Conservation (phyloP, 1,284 basidiomycete genomes). For the Moesziomyces globuligerus region DNA sequence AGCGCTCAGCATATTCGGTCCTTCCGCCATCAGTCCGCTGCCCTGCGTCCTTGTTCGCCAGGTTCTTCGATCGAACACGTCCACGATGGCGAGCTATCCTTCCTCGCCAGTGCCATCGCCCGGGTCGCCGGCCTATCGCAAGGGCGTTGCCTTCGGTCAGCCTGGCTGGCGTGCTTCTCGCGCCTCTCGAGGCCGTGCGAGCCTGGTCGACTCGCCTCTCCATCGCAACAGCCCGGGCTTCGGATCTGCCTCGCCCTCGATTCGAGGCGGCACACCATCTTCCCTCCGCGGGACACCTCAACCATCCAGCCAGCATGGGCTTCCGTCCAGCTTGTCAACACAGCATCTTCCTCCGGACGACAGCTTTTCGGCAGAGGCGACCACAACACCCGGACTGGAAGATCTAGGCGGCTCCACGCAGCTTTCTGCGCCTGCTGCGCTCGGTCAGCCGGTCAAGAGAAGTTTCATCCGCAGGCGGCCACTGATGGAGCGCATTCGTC, state of each 20-base stretch:
- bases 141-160: slow-evolving; percentile 47
- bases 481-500: slow-evolving; percentile 30
- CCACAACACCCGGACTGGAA: background rate
- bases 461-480: slow-evolving; percentile 35
- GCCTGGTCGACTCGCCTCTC: slow-evolving; percentile 28
- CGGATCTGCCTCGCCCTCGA: slow-evolving; percentile 11
- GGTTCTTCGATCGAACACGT: no score
- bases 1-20: no score
- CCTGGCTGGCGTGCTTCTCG: slow-evolving; percentile 48
- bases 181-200: slow-evolving; percentile 31
- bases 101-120: slow-evolving; percentile 28
- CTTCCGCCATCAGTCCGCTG: no score
- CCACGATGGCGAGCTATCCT: slow-evolving; percentile 24
- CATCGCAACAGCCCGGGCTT: slow-evolving; percentile 5
- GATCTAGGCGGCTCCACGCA: background rate
- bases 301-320: slow-evolving; percentile 2
- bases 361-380: background rate
- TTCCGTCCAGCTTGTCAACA: slow-evolving; percentile 5
- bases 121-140: slow-evolving; percentile 42
- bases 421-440: background rate
- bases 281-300: slow-evolving; percentile 14
- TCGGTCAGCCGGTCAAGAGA: slow-evolving; percentile 8
- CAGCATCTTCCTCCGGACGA: background rate
- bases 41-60: no score
- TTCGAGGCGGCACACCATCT: slow-evolving; percentile 18